Evolutionary conservation across 345 rosid species (phyloP), one percentile per base, ranked within the genome.

Genomic region (Cochlearia excelsa): DNA sequence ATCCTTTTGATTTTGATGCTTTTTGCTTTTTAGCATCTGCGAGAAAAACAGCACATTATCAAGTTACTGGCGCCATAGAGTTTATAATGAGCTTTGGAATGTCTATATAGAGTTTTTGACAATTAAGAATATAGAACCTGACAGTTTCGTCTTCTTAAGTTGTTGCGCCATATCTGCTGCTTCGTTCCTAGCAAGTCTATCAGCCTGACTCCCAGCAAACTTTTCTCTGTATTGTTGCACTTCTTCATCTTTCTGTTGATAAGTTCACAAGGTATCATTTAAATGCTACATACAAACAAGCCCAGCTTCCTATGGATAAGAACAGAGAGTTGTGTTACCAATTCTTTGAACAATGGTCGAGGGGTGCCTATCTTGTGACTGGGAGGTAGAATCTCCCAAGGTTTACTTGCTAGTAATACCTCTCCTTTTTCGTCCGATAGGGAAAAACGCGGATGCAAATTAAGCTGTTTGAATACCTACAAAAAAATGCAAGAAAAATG

Each of bases 141-240:
- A 82, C 59, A 84, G 69, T 73, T 78, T 81, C 30, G 80, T 68
- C 57, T 79, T 81, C 51, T 71, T 81, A 71, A 81, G 62, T 50
- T 81, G 76, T 51, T 81, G 83, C 6, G 88, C 84, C 68, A 74
- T 33, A 27, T 47, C 68, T 53, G 79, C 81, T 72, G 88, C 86
- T 62, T 57, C 77, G 37, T 84, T 84, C 77, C 82, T 79, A 46
- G 69, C 78, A 45, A 71, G 73, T 73, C 95, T 75, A 55, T 84
- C 97, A 43, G 91, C 87, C 61, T 90, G 97, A 77, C 92, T 87
- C 58, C 97, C 97, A 55, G 95, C 83, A 66, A 81, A 90, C 79
- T 80, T 90, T 40, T 49, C 76, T 69, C 85, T 79, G 76, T 74
- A 82, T 47, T 45, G 60, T 42, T 84, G 79, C 30, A 90, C 85